Conservation (phyloP, 1,284 basidiomycete genomes). For the Cerrena zonata region DNA sequence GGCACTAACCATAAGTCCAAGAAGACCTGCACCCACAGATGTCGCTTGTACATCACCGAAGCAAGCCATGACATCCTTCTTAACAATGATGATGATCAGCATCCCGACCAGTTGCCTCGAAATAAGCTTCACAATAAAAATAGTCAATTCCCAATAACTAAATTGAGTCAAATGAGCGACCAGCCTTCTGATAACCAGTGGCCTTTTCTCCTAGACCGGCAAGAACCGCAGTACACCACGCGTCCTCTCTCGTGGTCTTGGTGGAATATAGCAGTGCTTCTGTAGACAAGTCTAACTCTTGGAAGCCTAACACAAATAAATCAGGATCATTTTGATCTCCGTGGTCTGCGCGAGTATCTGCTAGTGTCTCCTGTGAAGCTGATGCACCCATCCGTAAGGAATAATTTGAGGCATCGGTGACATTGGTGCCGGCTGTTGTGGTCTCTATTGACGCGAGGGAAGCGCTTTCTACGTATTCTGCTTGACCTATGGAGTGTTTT, state of each 20-base stretch:
- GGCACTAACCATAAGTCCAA: constrained; percentile 68
- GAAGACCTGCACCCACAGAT: constrained; percentile 59
- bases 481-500: background rate
- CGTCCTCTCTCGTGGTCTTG: constrained; percentile 56
- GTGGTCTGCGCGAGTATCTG: background rate
- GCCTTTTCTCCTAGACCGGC: constrained; percentile 66
- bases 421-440: background rate
- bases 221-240: constrained; percentile 59
- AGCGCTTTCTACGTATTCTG: background rate
- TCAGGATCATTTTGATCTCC: constrained; percentile 43
- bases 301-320: constrained; percentile 64
- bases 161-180: background rate
- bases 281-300: constrained; percentile 70
- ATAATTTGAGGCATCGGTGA: background rate
- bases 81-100: constrained; percentile 61
- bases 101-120: constrained; percentile 77
- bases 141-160: no score
- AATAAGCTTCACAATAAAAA: constrained; percentile 42
- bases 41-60: constrained; percentile 49
- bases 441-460: background rate
- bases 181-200: constrained; percentile 59
- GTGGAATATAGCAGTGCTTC: constrained; percentile 67
- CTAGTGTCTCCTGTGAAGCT: background rate
- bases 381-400: background rate
- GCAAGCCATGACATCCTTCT: constrained; percentile 41